phyloP scores from a whole-genome alignment of 225 moss, liverwort and hornwort species.

The Polytrichum formosum region DNA sequence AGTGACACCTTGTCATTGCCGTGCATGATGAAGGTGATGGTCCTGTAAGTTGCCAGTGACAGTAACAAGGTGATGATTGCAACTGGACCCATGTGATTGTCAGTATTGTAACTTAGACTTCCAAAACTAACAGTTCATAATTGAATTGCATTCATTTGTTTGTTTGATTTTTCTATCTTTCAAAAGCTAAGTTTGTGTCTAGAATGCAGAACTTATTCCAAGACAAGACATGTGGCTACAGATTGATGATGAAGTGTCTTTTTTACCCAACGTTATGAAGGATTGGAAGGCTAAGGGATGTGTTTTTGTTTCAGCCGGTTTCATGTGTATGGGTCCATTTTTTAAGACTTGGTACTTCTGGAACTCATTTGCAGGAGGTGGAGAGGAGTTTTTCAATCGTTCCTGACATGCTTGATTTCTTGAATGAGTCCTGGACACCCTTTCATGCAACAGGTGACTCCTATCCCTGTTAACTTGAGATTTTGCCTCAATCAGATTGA shows the following conservation, averaged over 20 bases:
- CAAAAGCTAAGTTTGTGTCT: slow-evolving; percentile 1
- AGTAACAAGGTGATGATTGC: not conserved
- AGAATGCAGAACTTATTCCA: not conserved
- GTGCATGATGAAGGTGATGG: not conserved
- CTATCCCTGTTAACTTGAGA: not conserved
- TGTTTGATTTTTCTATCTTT: not conserved
- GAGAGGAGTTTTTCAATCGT: slow-evolving; percentile 52
- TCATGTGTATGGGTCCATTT: slow-evolving; percentile 4
- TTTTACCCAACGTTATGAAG: not conserved
- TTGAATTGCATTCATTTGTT: no score
- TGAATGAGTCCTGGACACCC: slow-evolving; percentile 82
- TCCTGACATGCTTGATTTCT: slow-evolving; percentile 54
- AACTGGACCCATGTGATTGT: not conserved
- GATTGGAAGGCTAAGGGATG: not conserved
- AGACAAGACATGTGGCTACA: not conserved
- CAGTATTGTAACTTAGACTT: no score
- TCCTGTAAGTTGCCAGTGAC: not conserved
- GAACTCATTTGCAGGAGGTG: slow-evolving; percentile 38
- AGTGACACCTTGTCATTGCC: no score
- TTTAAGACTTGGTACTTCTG: slow-evolving; percentile 14
- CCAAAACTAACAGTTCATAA: no score
- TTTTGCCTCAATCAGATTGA: not conserved
- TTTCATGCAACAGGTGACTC: slow-evolving; percentile 77
- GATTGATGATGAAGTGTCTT: no score
- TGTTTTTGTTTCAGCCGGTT: not conserved